Percentiles rank a stretch among this genome's conserved stretches.
Evolutionary conservation across 1,284 basidiomycete species (phyloP).

Genomic region (Taiwanofungus camphoratus): DNA sequence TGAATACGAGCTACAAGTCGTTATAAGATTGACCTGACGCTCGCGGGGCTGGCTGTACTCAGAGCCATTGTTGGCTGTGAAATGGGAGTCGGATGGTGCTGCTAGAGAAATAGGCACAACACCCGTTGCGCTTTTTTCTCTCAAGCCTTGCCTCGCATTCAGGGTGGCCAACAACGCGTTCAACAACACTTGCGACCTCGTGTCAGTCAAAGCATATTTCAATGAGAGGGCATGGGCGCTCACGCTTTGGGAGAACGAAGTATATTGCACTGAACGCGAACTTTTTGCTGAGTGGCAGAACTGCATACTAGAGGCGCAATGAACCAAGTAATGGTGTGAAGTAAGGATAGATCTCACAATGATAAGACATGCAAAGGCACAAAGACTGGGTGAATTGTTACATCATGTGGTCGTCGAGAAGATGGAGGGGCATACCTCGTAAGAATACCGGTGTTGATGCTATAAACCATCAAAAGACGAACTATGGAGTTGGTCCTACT

Average conservation of each 20-base stretch:
- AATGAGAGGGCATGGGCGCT: background rate
- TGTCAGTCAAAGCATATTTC: background rate
- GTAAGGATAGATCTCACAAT: background rate
- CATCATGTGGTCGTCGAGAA: background rate
- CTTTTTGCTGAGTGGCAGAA: background rate
- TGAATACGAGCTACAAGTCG: background rate
- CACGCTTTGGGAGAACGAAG: conserved; percentile 1
- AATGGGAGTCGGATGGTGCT: background rate
- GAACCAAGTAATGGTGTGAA: background rate
- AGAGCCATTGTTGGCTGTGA: background rate
- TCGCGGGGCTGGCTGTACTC: background rate
- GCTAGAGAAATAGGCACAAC: background rate
- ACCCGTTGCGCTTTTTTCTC: background rate
- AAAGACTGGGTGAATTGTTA: background rate
- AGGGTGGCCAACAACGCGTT: background rate
- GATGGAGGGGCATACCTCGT: background rate
- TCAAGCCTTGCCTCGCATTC: background rate
- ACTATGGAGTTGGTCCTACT: background rate
- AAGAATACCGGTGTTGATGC: background rate
- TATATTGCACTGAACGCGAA: background rate
- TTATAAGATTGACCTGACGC: background rate
- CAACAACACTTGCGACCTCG: background rate
- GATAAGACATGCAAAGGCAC: background rate
- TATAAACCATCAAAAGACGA: background rate
- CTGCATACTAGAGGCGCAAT: background rate